These are phyloP conservation scores for Perilla frutescens DNA, from an alignment of 257 asterid species.

Conservation along the genomic window DNA sequence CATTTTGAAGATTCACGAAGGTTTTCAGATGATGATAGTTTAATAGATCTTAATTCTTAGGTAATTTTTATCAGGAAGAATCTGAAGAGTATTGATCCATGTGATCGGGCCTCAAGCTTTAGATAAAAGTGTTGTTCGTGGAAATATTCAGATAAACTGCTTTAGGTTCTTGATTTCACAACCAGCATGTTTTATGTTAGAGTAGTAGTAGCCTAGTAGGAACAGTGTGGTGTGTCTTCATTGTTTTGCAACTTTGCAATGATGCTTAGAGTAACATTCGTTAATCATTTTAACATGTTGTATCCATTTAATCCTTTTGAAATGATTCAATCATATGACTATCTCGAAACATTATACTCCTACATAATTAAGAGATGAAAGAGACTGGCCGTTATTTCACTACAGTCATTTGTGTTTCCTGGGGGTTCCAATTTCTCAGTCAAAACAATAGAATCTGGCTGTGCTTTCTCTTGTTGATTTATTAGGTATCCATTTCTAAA, in stretches of 20 bases:
- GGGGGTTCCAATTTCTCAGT: background rate
- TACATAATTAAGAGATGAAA: background rate
- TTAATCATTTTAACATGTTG: background rate
- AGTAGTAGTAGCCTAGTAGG: background rate
- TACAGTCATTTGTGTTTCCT: background rate
- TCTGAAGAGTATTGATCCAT: background rate
- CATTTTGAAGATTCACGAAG: constrained; percentile 5
- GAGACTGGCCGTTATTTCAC: constrained; percentile 6
- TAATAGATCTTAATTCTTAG: too few relatives aligned
- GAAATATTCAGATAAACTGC: background rate
- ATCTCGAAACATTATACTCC: background rate
- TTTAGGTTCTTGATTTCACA: constrained; percentile 10
- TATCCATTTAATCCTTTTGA: background rate
- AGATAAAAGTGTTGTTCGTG: constrained; percentile 11
- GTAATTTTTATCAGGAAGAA: background rate
- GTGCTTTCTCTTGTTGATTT: background rate
- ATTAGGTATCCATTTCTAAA: constrained; percentile 7
- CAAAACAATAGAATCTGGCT: background rate
- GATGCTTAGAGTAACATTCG: background rate
- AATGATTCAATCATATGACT: background rate
- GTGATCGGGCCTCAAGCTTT: background rate
- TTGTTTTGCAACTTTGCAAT: constrained; percentile 2
- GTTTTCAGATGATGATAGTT: background rate
- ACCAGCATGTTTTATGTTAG: background rate
- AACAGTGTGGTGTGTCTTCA: constrained; percentile 12